These are phyloP conservation scores for Apiotrichum gamsii DNA, from an alignment of 1,284 basidiomycete species.

Conservation along the genomic window DNA sequence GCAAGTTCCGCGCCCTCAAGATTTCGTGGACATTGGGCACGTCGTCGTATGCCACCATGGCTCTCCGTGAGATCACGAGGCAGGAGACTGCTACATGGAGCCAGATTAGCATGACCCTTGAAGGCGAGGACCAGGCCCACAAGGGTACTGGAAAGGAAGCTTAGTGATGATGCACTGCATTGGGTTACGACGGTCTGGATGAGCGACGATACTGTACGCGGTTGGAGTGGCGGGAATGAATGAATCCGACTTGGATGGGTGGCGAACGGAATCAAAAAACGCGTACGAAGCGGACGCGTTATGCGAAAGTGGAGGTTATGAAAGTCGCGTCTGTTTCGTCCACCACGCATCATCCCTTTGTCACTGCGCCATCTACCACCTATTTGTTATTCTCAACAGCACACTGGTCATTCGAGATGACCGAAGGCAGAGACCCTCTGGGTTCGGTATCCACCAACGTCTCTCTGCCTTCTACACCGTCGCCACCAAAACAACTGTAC, in stretches of 20 bases:
- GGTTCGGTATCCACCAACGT: conserved; percentile 1
- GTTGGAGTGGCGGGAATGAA: too few relatives aligned
- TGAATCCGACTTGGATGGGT: too few relatives aligned
- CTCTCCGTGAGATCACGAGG: conserved; percentile 84
- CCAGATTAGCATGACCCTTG: conserved; percentile 69
- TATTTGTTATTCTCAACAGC: too few relatives aligned
- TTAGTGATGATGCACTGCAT: background rate
- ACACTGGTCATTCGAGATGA: too few relatives aligned
- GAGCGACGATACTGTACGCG: too few relatives aligned
- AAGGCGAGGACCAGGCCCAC: conserved; percentile 67
- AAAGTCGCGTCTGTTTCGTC: too few relatives aligned
- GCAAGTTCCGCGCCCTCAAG: conserved; percentile 77
- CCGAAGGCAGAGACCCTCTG: background rate
- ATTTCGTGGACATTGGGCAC: conserved; percentile 73
- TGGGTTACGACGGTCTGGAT: too few relatives aligned
- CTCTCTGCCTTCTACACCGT: background rate
- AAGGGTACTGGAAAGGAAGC: conserved; percentile 15
- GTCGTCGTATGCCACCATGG: conserved; percentile 93
- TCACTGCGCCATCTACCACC: too few relatives aligned
- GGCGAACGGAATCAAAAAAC: background rate
- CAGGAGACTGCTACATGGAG: conserved; percentile 83
- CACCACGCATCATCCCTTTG: too few relatives aligned
- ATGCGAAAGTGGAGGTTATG: background rate
- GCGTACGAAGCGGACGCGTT: background rate
- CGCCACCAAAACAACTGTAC: conserved; percentile 1